phyloP scores from a whole-genome alignment of 495 filamentous ascomycete species.

The Xanthoparmelia taractica region DNA sequence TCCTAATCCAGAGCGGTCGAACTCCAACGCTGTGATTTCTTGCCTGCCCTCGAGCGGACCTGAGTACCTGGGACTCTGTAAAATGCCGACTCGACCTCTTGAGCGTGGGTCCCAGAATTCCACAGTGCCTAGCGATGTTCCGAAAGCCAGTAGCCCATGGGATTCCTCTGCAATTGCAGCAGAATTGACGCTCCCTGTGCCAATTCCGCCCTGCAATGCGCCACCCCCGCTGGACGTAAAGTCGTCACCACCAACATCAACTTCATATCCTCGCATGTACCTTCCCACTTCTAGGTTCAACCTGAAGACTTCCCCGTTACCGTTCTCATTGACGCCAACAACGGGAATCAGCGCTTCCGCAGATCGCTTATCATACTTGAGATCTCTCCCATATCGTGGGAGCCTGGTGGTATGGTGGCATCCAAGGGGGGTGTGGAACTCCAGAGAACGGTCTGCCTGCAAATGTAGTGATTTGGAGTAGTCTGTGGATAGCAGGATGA shows the following conservation, averaged over 20 bases:
- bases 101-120: slow-evolving; percentile 92
- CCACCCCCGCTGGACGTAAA: slow-evolving; percentile 52
- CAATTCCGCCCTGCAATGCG: slow-evolving; percentile 74
- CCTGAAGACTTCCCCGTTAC: slow-evolving; percentile 83
- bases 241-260: slow-evolving; percentile 83
- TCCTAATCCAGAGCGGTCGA: slow-evolving; percentile 74
- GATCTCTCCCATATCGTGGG: slow-evolving; percentile 84
- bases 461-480: slow-evolving; percentile 93
- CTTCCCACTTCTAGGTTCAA: slow-evolving; percentile 85
- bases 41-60: slow-evolving; percentile 46
- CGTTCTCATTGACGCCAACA: slow-evolving; percentile 78
- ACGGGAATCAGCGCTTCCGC: slow-evolving; percentile 82
- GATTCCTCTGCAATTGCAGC: slow-evolving; percentile 83
- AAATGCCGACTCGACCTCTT: slow-evolving; percentile 68
- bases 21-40: slow-evolving; percentile 82
- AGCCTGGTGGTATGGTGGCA: slow-evolving; percentile 81
- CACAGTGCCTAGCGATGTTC: slow-evolving; percentile 89
- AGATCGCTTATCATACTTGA: slow-evolving; percentile 75
- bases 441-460: slow-evolving; percentile 81
- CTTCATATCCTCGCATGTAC: slow-evolving; percentile 72
- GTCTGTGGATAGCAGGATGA: slow-evolving; percentile 83
- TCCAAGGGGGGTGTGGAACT: slow-evolving; percentile 88
- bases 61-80: slow-evolving; percentile 44
- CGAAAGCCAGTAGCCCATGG: slow-evolving; percentile 88
- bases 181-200: slow-evolving; percentile 77